Base-by-base conservation (phyloP, 257 asterid genomes). In the Ilex asprella region DNA sequence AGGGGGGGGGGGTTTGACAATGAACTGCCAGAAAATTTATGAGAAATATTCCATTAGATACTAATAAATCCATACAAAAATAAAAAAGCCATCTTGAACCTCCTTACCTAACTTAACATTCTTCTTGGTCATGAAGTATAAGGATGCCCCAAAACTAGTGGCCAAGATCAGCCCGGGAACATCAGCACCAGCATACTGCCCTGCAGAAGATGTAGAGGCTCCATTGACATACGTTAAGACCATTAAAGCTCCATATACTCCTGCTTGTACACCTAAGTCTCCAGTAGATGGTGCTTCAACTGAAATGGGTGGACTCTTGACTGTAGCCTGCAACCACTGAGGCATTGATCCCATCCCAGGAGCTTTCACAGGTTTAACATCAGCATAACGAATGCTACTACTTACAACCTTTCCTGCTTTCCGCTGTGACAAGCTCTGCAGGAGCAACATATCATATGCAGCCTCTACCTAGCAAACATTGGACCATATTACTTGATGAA, bases 171-270 rank as follows among this genome's bases (percentile, higher is more conserved):
- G 81, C 44, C 97, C 97, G 30, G 97, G 96, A 44, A 94, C 93
- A 78, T 87, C 97, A 21, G 94, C 85, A 55, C 88, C 95, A 51
- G 79, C 76, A 85, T 82, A 85, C 5, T 92, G 69, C 53, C 68
- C 78, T 29, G 74, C 57, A 7, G 89, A 59, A 58, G 94, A 70
- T 30, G 81, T 41, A 35, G 96, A 75, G 65, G 90, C 88, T 75
- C 96, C 99, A 73, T 94, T 94, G 50, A 76, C 88, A 68, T 85
- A 94, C 15, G 93, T 84, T 71, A 90, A 66, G 56, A 79, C 95
- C 88, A 84, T 87, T 67, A 94, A 77, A 79, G 96, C 99, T 69
- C 96, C 99, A 70, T 94, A 90, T 2, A 94, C 97, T 46, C 96
- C 97, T 31, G 94, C 97, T 69, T 94, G 97, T 59, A 94, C 75